Conservation (phyloP, 164 flowering plant genomes). For the Aristolochia californica region DNA sequence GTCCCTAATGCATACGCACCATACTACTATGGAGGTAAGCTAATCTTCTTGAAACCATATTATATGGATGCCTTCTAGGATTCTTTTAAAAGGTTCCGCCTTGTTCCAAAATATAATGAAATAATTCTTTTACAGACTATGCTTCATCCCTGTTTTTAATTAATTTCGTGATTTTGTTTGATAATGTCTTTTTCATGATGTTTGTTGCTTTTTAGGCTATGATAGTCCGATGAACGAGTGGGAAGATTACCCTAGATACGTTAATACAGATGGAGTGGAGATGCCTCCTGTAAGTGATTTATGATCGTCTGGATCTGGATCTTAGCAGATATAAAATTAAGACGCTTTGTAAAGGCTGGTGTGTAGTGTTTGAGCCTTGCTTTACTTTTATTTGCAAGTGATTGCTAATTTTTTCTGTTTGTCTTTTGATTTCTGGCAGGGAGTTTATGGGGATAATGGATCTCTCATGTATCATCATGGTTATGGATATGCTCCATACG, state of each 20-base stretch:
- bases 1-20: constrained; percentile 34
- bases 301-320: background rate
- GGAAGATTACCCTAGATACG: constrained; percentile 47
- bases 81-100: background rate
- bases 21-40: constrained; percentile 44
- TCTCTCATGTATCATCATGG: constrained; percentile 55
- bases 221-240: constrained; percentile 50
- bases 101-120: background rate
- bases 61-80: background rate
- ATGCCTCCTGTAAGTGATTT: constrained; percentile 42
- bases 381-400: background rate
- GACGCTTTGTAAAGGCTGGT: background rate
- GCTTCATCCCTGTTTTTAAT: background rate
- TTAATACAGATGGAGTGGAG: constrained; percentile 53
- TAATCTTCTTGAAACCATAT: background rate
- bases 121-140: background rate
- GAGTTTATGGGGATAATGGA: constrained; percentile 58
- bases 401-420: background rate
- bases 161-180: background rate
- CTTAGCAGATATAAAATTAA: background rate
- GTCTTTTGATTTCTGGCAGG: constrained; percentile 22
- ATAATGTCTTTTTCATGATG: background rate
- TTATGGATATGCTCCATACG: constrained; percentile 68
- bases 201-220: constrained; percentile 30
- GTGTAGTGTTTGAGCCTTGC: background rate